Evolutionary conservation across 2,329 filamentous ascomycete genomes (phyloP).

Genomic region (Fusarium torulosum): DNA sequence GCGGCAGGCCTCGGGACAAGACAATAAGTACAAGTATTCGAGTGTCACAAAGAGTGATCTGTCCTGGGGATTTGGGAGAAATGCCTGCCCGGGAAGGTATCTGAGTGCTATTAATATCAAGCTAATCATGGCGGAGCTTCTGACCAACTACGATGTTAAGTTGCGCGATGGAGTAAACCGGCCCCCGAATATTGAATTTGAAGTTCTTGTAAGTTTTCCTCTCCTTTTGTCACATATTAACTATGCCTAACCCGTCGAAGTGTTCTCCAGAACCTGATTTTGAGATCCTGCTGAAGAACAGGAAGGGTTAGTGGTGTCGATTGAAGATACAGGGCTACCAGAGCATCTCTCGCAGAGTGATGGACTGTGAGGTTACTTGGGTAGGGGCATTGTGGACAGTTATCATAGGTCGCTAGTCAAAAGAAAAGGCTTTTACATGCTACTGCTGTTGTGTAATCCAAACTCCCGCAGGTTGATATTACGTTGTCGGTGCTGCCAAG

Average conservation of each 20-base stretch:
- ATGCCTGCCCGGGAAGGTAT: constrained; percentile 39
- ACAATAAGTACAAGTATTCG: constrained; percentile 31
- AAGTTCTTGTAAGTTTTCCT: constrained; percentile 13
- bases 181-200: constrained; percentile 21
- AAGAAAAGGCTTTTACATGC: no score
- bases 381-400: no score
- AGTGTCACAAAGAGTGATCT: constrained; percentile 26
- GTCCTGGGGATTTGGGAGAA: constrained; percentile 28
- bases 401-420: no score
- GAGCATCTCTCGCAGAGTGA: no score
- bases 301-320: not conserved
- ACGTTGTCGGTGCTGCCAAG: no score
- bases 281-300: constrained; percentile 5
- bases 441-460: no score
- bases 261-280: constrained; percentile 19
- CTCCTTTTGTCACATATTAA: accelerated
- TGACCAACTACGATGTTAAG: constrained; percentile 37
- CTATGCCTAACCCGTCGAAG: not conserved
- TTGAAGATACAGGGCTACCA: no score
- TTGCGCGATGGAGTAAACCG: not conserved
- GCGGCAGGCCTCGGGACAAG: constrained; percentile 14
- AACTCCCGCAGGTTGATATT: no score
- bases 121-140: constrained; percentile 33
- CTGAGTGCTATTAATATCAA: constrained; percentile 37
- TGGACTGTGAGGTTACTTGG: no score